A percentile compares a stretch with the other conserved stretches of the same genome.
Evolutionary conservation across 2,329 filamentous ascomycete genomes (phyloP).

Genomic region (Ploettnerulaceae sp.): DNA sequence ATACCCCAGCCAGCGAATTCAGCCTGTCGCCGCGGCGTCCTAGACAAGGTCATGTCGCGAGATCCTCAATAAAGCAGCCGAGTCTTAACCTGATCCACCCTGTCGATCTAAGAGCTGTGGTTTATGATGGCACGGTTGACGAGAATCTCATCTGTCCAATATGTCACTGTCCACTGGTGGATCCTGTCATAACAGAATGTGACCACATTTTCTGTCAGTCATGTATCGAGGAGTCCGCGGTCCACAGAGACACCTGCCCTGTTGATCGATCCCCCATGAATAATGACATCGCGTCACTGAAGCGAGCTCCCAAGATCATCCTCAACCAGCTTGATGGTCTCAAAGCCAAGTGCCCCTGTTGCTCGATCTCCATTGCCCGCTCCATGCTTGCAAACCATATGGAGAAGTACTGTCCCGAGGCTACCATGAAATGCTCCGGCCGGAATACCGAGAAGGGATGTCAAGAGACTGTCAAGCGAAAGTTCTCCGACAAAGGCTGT

Average conservation of each 20-base stretch:
- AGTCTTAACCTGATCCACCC: constrained; percentile 22
- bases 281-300: constrained; percentile 31
- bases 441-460: constrained; percentile 41
- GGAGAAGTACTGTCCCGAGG: constrained; percentile 51
- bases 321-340: constrained; percentile 57
- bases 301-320: constrained; percentile 41
- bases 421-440: constrained; percentile 49
- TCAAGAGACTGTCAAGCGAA: constrained; percentile 46
- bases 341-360: constrained; percentile 56
- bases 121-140: constrained; percentile 34
- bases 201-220: constrained; percentile 61
- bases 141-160: constrained; percentile 39
- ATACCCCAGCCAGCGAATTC: constrained; percentile 12
- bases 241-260: constrained; percentile 46
- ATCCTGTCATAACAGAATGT: constrained; percentile 57
- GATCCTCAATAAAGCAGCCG: neutral
- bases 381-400: constrained; percentile 53
- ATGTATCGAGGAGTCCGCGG: constrained; percentile 46
- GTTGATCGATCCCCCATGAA: constrained; percentile 49
- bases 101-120: constrained; percentile 35
- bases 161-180: constrained; percentile 56
- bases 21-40: constrained; percentile 9
- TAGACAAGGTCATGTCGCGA: neutral
- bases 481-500: constrained; percentile 48
- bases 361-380: constrained; percentile 45